phyloP scores from a whole-genome alignment of 305 asterid genomes.

The Solanum chacoense region DNA sequence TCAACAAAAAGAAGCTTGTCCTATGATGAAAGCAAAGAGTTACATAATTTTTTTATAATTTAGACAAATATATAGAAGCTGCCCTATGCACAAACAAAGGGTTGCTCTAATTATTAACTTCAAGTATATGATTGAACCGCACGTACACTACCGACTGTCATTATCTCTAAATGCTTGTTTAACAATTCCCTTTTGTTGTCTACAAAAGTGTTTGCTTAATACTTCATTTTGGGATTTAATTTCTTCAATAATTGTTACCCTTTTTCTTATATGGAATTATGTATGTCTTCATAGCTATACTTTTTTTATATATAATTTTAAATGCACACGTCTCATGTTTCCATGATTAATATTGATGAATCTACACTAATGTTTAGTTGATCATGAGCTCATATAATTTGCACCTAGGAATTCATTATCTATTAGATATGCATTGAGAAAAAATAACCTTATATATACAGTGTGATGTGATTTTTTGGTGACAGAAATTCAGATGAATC shows the following conservation, averaged over 20 bases:
- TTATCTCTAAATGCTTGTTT: constrained; percentile 1
- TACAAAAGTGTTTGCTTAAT: neutral
- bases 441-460: neutral
- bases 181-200: constrained; percentile 1
- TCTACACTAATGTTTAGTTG: neutral
- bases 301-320: neutral
- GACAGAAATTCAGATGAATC: neutral
- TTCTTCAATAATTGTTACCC: neutral
- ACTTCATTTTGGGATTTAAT: constrained; percentile 1
- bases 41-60: neutral
- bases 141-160: constrained; percentile 6
- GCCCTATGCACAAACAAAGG: neutral
- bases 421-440: neutral
- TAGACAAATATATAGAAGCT: neutral
- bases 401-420: neutral
- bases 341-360: constrained; percentile 11
- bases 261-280: neutral
- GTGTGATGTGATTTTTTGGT: neutral
- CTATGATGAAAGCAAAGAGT: constrained; percentile 1
- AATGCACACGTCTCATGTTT: constrained; percentile 1
- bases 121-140: constrained; percentile 6
- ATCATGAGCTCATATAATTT: neutral
- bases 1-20: neutral
- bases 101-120: neutral
- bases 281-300: neutral